Base-by-base conservation (phyloP, 139 green algal genomes). In the Microglena sp. region DNA sequence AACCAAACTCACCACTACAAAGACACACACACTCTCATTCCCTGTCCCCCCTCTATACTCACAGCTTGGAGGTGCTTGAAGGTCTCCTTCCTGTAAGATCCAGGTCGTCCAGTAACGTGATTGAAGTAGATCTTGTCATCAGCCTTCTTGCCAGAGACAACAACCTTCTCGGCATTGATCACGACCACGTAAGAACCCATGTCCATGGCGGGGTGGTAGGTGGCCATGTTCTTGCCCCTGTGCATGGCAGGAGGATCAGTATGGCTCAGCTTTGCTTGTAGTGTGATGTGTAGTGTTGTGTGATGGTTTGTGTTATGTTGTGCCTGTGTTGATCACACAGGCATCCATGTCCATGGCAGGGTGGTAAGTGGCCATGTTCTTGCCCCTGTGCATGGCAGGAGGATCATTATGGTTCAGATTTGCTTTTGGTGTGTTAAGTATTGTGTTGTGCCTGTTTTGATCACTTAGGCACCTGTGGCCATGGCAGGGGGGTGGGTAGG, bases 121-220 rank as follows among this genome's bases (percentile, higher is more conserved):
- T 83, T 78, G 66, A 84, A 84, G 82, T 99, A 99, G 7, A 87
- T 79, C 89, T 99, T 99, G 32, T 90, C 58, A 6, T 68, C 68
- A 22, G 80, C 59, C 83, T 99, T 99, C 58, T 84, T 89, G 26
- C 94, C 94, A 0, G 83, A 87, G 28, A 99, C 90, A 0, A 46
- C 59, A 53, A 94, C 86, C 82, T 98, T 92, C 3, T 96, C 90
- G 0, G 92, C 92, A 71, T 97, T 98, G 68, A 99, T 84, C 21
- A 99, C 86, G 6, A 99, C 68, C 3, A 99, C 93, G 66, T 91
- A 97, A 0, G 69, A 77, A 26, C 94, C 94, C 91, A 97, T 99
- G 79, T 98, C 88, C 82, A 96, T 91, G 28, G 83, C 90, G 26
- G 94, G 94, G 0, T 82, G 86, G 84, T 93, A 99, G 31, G 85